Base-by-base conservation (phyloP, 2,329 filamentous ascomycete genomes). In the Alternaria sp. region DNA sequence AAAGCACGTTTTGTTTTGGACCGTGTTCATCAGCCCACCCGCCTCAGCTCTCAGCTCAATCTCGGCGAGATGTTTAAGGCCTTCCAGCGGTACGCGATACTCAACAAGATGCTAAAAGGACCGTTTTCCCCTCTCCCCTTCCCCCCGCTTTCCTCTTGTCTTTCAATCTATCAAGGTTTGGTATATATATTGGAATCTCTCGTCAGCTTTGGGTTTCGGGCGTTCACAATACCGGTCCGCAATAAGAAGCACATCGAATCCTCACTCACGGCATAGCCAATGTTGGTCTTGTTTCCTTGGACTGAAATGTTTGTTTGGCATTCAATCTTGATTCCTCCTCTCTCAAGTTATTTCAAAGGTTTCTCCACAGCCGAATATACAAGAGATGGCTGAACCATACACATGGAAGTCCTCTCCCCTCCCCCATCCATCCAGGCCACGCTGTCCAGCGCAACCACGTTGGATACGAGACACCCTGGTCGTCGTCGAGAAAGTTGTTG, bases 401-500 rank as follows among this genome's bases (percentile, higher is more conserved):
- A 45, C 38, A 34, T 12, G 14, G 34, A 45, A 11, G 27, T 25
- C 28, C 38, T n/a, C 44, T 36, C 30, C 30, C 36, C 28, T 38
- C 44, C 28, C 25, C 28, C 36, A 22, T 45, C 4, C 43, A 48
- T 10, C 12, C 50, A 12, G 14, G 51, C 40, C 32, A 51, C 58
- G 40, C 58, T 57, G 48, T 43, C 53, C 46, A 60, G 53, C 46
- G 46, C 11, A 32, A 7, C 36, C 32, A 36, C 32, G 12, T 36
- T 14, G 32, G 14, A 16, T 36, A 27, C 34, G 7, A 28, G 27
- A 9, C 25, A 8, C n/a, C 5, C 46, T 27, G 34, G 9, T 14
- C 30, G 54, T 49, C 27, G 14, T 45, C 12, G 58, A 59, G 54
- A 25, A 20, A 57, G 41, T 60, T 55, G 53, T 44, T 36, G 12